Evolutionary conservation across 2,329 filamentous ascomycete genomes (phyloP), one percentile per base, ranked within the genome.

Genomic region (Claviceps fusiformis): DNA sequence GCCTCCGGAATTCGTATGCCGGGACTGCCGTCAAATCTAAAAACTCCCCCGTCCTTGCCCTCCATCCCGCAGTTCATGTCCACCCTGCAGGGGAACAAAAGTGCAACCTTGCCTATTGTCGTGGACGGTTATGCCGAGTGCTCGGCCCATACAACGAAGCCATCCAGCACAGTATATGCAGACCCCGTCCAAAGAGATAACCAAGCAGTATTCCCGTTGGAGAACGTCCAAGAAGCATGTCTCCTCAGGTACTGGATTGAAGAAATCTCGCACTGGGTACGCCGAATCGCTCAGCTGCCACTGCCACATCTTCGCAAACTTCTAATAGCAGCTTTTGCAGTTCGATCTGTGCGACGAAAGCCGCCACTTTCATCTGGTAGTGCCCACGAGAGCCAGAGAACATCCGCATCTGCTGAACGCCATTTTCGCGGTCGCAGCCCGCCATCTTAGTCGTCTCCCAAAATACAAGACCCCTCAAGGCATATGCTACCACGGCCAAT

Each of bases 271-370:
- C 68, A 69, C 50, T 72, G 70, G 70, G 70, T 71, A 63, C 51
- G 59, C 24, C 11, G 43, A 24, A 41, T 27, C 43, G 9, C 5
- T 24, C 17, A 24, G 19, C 19, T 45, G 43, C 27, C 10, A 37
- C 24, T 24, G 24, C 24, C 24, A 10, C 43, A 45, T 45, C 43
- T 3, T 45, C 6, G 27, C 43, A 19, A 19, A 45, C 27, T 17
- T 47, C 50, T 52, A 52, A 52, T 6, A 19, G 29, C 50, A 19
- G 9, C 7, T 7, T 7, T 37, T 9, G 7, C 11, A 72, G 70
- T 68, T 72, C 55, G 70, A 72, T 35, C 62, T 72, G 0, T 71
- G 70, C 19, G 70, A 72, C n/a, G 68, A 70, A 17, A 62, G 67
- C 41, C 59, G 70, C 5, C 70, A 72, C 46, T 72, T 72, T 41